Evolutionary conservation across 1,284 basidiomycete species (phyloP), one percentile per base, ranked within the genome.

Genomic region (Cryptococcus sp.): DNA sequence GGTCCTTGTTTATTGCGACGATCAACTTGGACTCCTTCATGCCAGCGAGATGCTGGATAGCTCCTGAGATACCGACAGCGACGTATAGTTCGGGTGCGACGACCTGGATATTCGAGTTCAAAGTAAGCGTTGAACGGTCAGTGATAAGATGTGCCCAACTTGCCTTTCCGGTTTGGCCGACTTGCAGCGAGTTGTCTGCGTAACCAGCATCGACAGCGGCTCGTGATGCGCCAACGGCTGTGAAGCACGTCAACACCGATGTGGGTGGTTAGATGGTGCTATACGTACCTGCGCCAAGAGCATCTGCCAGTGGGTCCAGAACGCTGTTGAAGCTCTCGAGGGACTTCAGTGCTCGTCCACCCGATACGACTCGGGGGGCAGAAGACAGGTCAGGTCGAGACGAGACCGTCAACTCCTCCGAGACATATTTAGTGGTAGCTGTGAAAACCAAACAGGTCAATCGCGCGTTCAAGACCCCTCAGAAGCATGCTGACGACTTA

Each of bases 21-120:
- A 99, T 99, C 69, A 97, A 83, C 82, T 99, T 99, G 19, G 91
- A 93, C 78, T 99, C 96, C 79, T 99, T 99, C 96, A 99, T 99
- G 35, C 96, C 96, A 27, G 96, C 96, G 62, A 99, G 82, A 82
- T 99, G 96, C 81, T 99, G 96, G 71, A 99, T 99, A 22, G 93
- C 96, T 47, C 96, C 96, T 30, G 92, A 96, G 71, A 99, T 99
- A 62, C 96, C 96, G 50, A 99, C 79, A 16, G 96, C 96, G 74
- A 99, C 85, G 80, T 99, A 99, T 57, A 99, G 82, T 78, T 97
- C 91, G 0, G 94, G 95, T 5, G 91, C 91, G 47, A 94, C 91
- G 42, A 93, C 88, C 72, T 75, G 47, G 3, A 17, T 62, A 59
- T 19, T 45, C 16, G 35, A 7, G n/a, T 46, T 30, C 43, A 17